Conservation (phyloP, 1,139 yeast species). For the Eremothecium cymbalariae region DNA sequence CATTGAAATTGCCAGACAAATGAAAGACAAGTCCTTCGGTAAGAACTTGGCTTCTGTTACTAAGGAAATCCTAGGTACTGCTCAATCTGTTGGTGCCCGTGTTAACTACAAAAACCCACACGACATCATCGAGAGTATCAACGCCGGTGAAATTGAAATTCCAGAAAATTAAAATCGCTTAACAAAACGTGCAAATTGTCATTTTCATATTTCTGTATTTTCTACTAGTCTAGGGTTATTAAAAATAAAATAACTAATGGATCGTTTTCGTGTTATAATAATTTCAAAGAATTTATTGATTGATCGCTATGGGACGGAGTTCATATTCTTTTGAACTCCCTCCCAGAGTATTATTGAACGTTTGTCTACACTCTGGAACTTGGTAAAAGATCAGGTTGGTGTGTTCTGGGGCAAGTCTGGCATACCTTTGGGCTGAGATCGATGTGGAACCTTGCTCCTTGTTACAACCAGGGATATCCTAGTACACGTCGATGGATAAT, state of each 20-base stretch:
- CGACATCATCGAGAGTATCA: conserved; percentile 94
- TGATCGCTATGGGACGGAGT: background rate
- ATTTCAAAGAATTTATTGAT: background rate
- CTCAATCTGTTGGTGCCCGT: conserved; percentile 98
- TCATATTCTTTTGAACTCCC: background rate
- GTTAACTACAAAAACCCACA: conserved; percentile 99
- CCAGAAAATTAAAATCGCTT: conserved; percentile 61
- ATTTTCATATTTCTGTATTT: conserved; percentile 28
- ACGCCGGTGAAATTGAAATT: conserved; percentile 96
- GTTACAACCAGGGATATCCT: background rate
- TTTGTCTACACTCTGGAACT: conserved; percentile 97
- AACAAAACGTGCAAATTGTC: conserved; percentile 10
- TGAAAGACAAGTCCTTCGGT: conserved; percentile 97
- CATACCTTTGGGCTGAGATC: background rate
- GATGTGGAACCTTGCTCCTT: conserved; percentile 1
- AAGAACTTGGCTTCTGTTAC: conserved; percentile 94
- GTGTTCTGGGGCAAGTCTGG: conserved; percentile 2
- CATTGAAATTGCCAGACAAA: conserved; percentile 94
- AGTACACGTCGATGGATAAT: no score
- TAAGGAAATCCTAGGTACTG: conserved; percentile 99
- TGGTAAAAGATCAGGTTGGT: conserved; percentile 29
- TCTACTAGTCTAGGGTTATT: conserved; percentile 27
- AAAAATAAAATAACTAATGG: conserved; percentile 20
- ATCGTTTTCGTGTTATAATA: conserved; percentile 12
- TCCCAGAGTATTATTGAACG: conserved; percentile 15